Evolutionary conservation across 1,139 yeast genomes (phyloP).

Genomic region (Lodderomyces elongisporus): DNA sequence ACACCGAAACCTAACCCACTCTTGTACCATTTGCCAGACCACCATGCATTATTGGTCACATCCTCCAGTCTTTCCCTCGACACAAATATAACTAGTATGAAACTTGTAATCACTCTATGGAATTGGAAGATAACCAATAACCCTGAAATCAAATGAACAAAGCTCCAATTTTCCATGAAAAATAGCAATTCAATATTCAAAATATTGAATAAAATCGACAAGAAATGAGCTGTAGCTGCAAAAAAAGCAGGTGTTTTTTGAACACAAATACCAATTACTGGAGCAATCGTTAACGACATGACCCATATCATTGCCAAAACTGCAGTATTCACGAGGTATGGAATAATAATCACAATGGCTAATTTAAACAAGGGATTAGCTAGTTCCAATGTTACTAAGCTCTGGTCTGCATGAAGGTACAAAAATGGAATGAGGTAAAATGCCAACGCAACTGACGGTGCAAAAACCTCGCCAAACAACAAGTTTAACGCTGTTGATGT

Average conservation of each 20-base stretch:
- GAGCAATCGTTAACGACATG: constrained; percentile 46
- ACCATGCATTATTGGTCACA: constrained; percentile 67
- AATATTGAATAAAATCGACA: constrained; percentile 50
- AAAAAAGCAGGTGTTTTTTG: constrained; percentile 31
- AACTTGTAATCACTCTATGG: constrained; percentile 40
- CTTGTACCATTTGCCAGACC: constrained; percentile 76
- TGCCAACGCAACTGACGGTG: constrained; percentile 41
- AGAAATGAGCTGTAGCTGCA: constrained; percentile 49
- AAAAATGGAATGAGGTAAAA: constrained; percentile 55
- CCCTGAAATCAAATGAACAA: constrained; percentile 53
- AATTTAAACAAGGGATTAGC: constrained; percentile 55
- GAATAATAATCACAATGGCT: constrained; percentile 45
- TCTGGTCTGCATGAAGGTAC: constrained; percentile 61
- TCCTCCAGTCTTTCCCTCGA: constrained; percentile 59
- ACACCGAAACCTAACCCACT: constrained; percentile 56
- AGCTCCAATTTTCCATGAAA: constrained; percentile 60
- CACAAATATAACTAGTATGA: constrained; percentile 41
- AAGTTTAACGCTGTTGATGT: constrained; percentile 34
- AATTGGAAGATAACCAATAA: constrained; percentile 50
- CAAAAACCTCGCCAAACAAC: constrained; percentile 47
- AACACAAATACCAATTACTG: constrained; percentile 36
- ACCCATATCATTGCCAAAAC: constrained; percentile 39
- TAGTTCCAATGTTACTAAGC: constrained; percentile 40
- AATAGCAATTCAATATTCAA: constrained; percentile 56
- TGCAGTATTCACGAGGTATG: constrained; percentile 46